phyloP scores from a whole-genome alignment of 148 eudicot genomes.

The Diospyros kaki region DNA sequence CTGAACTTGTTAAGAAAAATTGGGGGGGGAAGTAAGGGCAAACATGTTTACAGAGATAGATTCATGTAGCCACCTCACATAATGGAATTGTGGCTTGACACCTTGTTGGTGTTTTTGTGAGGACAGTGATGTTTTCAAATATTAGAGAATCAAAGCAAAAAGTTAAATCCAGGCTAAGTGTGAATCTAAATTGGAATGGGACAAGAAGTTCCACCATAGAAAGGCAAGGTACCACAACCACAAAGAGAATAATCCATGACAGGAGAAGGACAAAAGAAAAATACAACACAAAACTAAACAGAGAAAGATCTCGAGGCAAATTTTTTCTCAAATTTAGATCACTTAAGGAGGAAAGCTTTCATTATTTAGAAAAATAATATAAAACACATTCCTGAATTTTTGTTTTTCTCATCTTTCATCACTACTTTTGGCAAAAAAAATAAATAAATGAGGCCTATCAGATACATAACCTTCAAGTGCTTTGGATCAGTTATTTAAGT shows the following conservation, averaged over 20 bases:
- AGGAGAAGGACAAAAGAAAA: neutral
- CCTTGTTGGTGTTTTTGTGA: neutral
- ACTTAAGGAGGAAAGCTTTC: neutral
- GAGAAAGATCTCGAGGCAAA: neutral
- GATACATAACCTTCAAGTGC: neutral
- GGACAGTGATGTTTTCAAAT: neutral
- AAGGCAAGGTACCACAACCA: neutral
- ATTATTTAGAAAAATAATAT: neutral
- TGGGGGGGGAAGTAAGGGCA: neutral
- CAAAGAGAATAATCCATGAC: neutral
- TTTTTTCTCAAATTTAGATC: neutral
- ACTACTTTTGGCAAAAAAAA: neutral
- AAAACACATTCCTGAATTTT: neutral
- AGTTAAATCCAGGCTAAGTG: neutral
- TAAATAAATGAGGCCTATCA: constrained; percentile 4
- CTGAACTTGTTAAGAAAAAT: neutral
- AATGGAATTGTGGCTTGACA: no score
- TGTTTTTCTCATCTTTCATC: neutral
- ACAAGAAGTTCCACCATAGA: neutral
- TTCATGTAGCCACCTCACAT: no score
- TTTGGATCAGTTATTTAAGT: neutral
- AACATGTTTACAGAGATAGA: no score
- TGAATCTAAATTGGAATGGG: neutral
- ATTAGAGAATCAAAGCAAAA: neutral
- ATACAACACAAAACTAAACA: neutral